Conservation (phyloP, 78 protist genomes). For the Dictyostelium discoideum region DNA sequence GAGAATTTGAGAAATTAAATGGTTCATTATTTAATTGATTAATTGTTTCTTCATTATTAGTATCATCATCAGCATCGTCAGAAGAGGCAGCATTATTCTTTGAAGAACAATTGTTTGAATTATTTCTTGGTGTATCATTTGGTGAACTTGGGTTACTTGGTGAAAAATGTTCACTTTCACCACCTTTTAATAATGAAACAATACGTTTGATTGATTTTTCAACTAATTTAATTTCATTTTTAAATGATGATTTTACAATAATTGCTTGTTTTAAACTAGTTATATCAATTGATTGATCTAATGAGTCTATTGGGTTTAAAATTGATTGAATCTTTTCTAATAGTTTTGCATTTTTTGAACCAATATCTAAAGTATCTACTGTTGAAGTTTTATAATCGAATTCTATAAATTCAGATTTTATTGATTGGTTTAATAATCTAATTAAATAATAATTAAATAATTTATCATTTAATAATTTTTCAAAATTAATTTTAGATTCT, state of each 20-base stretch:
- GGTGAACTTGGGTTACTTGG: constrained; percentile 11
- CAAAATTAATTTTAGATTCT: not conserved
- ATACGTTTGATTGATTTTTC: not conserved
- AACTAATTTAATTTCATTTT: not conserved
- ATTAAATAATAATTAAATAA: not conserved
- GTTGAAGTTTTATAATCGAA: not conserved
- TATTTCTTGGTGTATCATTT: not conserved
- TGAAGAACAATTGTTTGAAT: not conserved
- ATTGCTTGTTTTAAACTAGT: not conserved
- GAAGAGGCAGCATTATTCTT: not conserved
- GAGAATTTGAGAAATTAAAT: not conserved
- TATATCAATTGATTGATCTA: not conserved
- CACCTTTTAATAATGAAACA: not conserved
- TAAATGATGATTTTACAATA: not conserved
- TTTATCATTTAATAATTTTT: not conserved
- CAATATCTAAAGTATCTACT: not conserved
- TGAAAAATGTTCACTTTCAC: not conserved
- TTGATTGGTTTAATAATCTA: not conserved
- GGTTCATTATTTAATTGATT: not conserved
- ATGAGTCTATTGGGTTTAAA: not conserved
- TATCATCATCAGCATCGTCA: not conserved
- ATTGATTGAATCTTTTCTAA: not conserved
- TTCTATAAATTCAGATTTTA: not conserved
- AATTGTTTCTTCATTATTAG: not conserved
- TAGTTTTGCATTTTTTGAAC: not conserved